phyloP scores from a whole-genome alignment of 2,329 filamentous ascomycete species.

The Hypoxylon sp. region DNA sequence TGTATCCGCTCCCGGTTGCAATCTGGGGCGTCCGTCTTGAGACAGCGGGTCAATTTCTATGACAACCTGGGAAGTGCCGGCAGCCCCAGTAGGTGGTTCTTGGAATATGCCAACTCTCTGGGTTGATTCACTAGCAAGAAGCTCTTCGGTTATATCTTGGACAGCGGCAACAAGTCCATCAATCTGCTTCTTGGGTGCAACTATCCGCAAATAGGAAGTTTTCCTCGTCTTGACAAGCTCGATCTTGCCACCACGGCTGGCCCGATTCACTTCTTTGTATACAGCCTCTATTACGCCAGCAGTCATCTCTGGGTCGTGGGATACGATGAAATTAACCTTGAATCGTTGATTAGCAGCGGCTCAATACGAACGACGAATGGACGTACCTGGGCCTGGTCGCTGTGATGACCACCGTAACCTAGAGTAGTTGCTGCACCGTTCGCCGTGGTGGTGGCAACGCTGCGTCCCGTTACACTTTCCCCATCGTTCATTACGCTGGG shows the following conservation, averaged over 20 bases:
- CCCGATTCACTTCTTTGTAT: slow-evolving; percentile 55
- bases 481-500: too few species aligned
- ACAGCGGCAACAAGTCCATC: slow-evolving; percentile 29
- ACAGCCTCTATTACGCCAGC: slow-evolving; percentile 56
- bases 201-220: slow-evolving; percentile 31
- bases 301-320: slow-evolving; percentile 47
- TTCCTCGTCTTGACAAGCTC: slow-evolving; percentile 13
- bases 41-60: slow-evolving; percentile 16
- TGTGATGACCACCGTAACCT: too few species aligned
- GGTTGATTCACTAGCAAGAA: slow-evolving; percentile 21
- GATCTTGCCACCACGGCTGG: slow-evolving; percentile 46
- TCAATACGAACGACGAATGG: background rate
- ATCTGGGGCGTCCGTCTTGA: slow-evolving; percentile 15
- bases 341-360: too few species aligned
- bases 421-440: background rate
- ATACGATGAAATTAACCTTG: slow-evolving; percentile 32
- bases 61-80: slow-evolving; percentile 25
- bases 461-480: too few species aligned
- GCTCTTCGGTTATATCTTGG: slow-evolving; percentile 16
- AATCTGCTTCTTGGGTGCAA: slow-evolving; percentile 26
- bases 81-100: slow-evolving; percentile 33
- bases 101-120: slow-evolving; percentile 29
- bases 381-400: slow-evolving; percentile 15
- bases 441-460: too few species aligned
- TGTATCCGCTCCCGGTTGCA: slow-evolving; percentile 17